Conservation (phyloP, 2,329 filamentous ascomycete genomes). For the Pseudogymnoascus sp. region DNA sequence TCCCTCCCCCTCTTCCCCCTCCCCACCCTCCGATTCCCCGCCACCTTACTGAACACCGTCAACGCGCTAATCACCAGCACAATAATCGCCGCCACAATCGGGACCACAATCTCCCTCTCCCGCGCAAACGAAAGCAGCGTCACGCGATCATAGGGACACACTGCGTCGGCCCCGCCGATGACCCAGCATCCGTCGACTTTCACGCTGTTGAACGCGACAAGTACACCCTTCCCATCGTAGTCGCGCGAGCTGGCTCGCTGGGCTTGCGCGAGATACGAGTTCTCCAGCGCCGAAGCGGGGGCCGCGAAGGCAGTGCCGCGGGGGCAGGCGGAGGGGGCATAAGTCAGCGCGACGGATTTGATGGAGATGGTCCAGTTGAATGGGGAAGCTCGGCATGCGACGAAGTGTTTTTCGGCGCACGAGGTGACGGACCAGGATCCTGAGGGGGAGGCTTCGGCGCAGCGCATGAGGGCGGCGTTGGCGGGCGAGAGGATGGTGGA, state of each 20-base stretch:
- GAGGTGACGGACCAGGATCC: constrained; percentile 52
- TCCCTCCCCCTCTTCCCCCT: constrained; percentile 42
- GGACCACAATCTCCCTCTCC: constrained; percentile 42
- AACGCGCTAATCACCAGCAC: constrained; percentile 52
- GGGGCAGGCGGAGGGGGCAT: constrained; percentile 40
- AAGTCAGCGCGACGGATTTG: constrained; percentile 34
- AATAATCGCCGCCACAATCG: constrained; percentile 53
- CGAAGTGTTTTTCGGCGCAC: constrained; percentile 42
- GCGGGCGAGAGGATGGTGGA: constrained; percentile 24
- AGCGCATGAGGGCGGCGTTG: constrained; percentile 37
- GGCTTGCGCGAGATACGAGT: constrained; percentile 41
- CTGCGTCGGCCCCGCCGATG: constrained; percentile 42
- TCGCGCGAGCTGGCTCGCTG: constrained; percentile 20
- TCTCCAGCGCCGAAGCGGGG: constrained; percentile 56
- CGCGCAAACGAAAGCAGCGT: constrained; percentile 30
- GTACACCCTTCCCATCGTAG: constrained; percentile 32
- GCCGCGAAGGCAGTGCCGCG: constrained; percentile 42
- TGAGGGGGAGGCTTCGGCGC: constrained; percentile 38
- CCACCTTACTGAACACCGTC: constrained; percentile 57
- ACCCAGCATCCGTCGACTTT: constrained; percentile 53
- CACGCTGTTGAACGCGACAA: constrained; percentile 54
- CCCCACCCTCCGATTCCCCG: constrained; percentile 48
- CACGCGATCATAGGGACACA: constrained; percentile 48
- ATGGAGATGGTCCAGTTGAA: constrained; percentile 49
- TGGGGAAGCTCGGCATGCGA: constrained; percentile 50